phyloP scores from a whole-genome alignment of 192 early-diverging fungal species.

The Diversispora epigaea region DNA sequence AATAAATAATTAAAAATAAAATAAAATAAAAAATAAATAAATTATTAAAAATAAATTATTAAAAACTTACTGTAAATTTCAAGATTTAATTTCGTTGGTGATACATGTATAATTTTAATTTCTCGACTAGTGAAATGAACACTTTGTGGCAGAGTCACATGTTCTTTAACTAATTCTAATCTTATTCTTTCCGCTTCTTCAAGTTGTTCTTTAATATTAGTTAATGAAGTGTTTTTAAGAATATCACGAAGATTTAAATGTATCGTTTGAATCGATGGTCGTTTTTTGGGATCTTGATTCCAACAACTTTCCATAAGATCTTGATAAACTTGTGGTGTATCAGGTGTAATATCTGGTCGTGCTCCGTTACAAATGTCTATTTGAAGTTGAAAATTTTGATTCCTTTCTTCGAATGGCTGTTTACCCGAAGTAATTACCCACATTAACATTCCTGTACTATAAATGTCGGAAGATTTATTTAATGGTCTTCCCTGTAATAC shows the following conservation, averaged over 20 bases:
- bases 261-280: conserved; percentile 16
- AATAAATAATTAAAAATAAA: not conserved
- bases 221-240: not conserved
- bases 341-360: conserved; percentile 39
- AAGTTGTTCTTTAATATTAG: not conserved
- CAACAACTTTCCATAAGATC: conserved; percentile 42
- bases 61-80: not conserved
- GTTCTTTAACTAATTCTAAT: not conserved
- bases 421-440: conserved; percentile 45
- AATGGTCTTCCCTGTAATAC: conserved; percentile 12
- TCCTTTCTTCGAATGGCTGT: conserved; percentile 36
- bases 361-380: conserved; percentile 36
- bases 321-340: conserved; percentile 36
- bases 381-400: conserved; percentile 32
- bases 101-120: not conserved
- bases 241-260: not conserved
- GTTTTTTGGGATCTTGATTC: conserved; percentile 36
- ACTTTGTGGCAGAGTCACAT: not conserved
- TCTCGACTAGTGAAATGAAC: not conserved
- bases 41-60: not conserved
- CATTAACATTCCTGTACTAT: conserved; percentile 44
- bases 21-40: not conserved
- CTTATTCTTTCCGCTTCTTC: not conserved
- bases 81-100: conserved; percentile 1
- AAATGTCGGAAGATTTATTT: conserved; percentile 34